Conservation (phyloP, 2,329 filamentous ascomycete species). For the Cordyceps farinosa region DNA sequence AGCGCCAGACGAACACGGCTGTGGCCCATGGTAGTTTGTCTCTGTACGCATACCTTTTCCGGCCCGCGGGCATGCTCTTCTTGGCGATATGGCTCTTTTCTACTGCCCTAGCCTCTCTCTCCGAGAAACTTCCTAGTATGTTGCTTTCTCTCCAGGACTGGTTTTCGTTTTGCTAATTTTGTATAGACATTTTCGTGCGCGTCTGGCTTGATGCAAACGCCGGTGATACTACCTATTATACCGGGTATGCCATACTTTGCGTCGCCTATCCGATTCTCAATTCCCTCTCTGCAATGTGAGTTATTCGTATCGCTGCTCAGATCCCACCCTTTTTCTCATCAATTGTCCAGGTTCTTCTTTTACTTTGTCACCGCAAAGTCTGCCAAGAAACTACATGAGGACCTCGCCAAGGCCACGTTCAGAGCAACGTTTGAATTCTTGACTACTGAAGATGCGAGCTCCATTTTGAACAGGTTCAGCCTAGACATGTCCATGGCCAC, state of each 20-base stretch:
- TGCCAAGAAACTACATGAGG: background rate
- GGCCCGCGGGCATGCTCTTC: background rate
- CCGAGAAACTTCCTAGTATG: constrained; percentile 7
- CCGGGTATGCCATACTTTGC: background rate
- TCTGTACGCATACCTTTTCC: constrained; percentile 4
- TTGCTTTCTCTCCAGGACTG: background rate
- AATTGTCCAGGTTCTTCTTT: constrained; percentile 1
- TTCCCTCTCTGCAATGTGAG: background rate
- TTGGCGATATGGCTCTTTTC: background rate
- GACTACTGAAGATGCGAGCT: background rate
- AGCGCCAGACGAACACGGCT: background rate
- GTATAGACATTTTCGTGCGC: constrained; percentile 4
- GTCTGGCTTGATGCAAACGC: background rate
- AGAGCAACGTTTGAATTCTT: background rate
- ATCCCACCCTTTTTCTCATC: background rate
- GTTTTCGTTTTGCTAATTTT: background rate
- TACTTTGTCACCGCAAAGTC: background rate
- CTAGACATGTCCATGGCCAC: background rate
- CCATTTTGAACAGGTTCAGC: constrained; percentile 11
- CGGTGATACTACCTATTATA: background rate
- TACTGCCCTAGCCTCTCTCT: background rate
- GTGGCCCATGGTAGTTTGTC: background rate
- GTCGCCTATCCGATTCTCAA: background rate
- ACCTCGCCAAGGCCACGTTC: background rate
- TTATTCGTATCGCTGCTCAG: background rate